phyloP scores from a whole-genome alignment of 805 yeast genomes.

The Ogataea sp. region DNA sequence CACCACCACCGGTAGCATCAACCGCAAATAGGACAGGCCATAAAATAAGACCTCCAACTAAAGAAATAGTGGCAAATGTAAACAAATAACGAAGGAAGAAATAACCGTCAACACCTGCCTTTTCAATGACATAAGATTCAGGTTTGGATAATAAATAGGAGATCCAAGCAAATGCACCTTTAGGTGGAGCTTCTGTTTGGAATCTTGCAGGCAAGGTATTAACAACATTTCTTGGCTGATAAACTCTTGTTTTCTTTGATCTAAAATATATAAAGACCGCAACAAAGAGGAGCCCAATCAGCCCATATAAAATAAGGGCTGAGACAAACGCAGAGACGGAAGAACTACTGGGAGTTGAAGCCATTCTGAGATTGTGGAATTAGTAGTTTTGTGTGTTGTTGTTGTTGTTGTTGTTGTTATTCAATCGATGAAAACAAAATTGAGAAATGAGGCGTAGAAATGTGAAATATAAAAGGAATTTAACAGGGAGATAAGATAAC shows the following conservation, averaged over 20 bases:
- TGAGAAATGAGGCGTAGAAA: not conserved
- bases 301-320: constrained; percentile 11
- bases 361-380: constrained; percentile 1
- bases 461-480: not conserved
- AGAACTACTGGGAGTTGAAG: constrained; percentile 10
- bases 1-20: constrained; percentile 61
- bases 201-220: constrained; percentile 38
- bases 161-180: constrained; percentile 49
- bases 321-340: constrained; percentile 45
- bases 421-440: not conserved
- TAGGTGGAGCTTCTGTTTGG: constrained; percentile 33
- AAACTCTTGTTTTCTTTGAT: constrained; percentile 37
- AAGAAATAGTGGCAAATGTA: constrained; percentile 42
- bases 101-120: constrained; percentile 70
- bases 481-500: not conserved
- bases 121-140: constrained; percentile 56
- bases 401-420: no score
- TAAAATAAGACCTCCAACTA: constrained; percentile 43
- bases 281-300: constrained; percentile 29
- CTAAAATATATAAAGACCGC: constrained; percentile 32
- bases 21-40: constrained; percentile 71
- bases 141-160: constrained; percentile 43
- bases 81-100: constrained; percentile 61
- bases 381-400: not conserved
- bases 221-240: constrained; percentile 42